Base-by-base conservation (phyloP, 495 filamentous ascomycete species). In the Neurospora tetraspora region DNA sequence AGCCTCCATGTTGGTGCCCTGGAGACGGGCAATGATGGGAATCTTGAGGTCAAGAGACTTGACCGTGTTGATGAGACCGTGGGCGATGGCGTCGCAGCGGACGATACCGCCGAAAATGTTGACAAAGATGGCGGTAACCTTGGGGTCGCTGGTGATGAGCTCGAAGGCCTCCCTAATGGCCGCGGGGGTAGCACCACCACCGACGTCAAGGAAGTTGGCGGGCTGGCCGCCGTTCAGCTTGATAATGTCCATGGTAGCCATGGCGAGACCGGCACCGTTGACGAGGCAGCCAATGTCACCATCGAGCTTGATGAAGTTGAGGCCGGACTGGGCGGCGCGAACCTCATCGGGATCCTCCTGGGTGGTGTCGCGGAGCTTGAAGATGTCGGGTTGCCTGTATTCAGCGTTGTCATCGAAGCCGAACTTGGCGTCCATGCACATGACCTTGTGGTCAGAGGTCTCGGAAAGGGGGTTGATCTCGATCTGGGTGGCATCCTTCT, bases 211-310 rank as follows among this genome's bases (percentile, higher is more conserved):
- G 91, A 99, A 99, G 88, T 99, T 99, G 73, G 96, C 96, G 70
- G 96, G 96, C 79, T 88, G 87, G 70, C 96, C 96, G 79, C 96
- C 96, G 85, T 99, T 99, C 37, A 99, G 89, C 88, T 99, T 99
- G 88, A 99, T 99, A 85, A 99, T 98, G 83, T 99, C 96, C 96
- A 99, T 99, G 77, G 96, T 99, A 71, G 96, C 96, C 96, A 99
- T 99, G 81, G 96, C 96, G 72, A 99, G 91, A 86, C 96, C 96
- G 76, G 96, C 96, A 82, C 96, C 96, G 83, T 99, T 99, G 85
- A 99, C 96, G 81, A 99, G 87, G 86, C 96, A 99, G 80, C 96
- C 96, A 81, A 99, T 99, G 82, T 99, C 96, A 81, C 96, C 96
- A 82, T 97, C 96, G 61, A 99, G 91, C 88, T 99, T 99, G 88